These are phyloP conservation scores for Cystobasidiaceae sp. DNA, from an alignment of 1,284 basidiomycete species.

Conservation along the genomic window DNA sequence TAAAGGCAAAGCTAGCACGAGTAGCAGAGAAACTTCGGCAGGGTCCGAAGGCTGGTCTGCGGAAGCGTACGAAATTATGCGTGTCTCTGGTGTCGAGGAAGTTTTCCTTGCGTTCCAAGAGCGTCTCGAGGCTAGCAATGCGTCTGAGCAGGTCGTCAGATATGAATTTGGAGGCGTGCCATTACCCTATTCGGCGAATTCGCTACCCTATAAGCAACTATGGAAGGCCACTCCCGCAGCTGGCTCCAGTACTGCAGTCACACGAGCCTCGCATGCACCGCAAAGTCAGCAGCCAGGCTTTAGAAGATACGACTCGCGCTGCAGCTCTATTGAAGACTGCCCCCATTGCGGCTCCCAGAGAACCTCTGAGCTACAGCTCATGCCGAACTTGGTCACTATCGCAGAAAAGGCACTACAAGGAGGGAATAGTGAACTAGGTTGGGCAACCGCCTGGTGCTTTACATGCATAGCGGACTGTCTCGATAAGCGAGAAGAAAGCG, in stretches of 20 bases:
- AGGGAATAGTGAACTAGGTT: slow-evolving; percentile 57
- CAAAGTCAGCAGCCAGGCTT: slow-evolving; percentile 51
- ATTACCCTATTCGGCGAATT: slow-evolving; percentile 62
- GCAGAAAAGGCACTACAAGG: slow-evolving; percentile 47
- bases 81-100: slow-evolving; percentile 59
- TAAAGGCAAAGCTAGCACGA: neutral
- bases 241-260: slow-evolving; percentile 52
- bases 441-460: slow-evolving; percentile 76
- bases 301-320: slow-evolving; percentile 51
- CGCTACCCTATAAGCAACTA: slow-evolving; percentile 61
- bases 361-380: slow-evolving; percentile 75
- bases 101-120: slow-evolving; percentile 72
- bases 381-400: slow-evolving; percentile 77
- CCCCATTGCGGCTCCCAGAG: slow-evolving; percentile 57
- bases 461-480: slow-evolving; percentile 69
- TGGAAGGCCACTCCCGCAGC: slow-evolving; percentile 57
- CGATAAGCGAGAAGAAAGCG: slow-evolving; percentile 43
- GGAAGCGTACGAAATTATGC: slow-evolving; percentile 70
- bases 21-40: neutral
- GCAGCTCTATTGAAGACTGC: slow-evolving; percentile 54
- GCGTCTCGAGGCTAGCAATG: slow-evolving; percentile 54
- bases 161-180: slow-evolving; percentile 71
- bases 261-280: slow-evolving; percentile 57
- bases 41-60: slow-evolving; percentile 52
- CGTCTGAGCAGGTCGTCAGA: slow-evolving; percentile 72